Conservation (phyloP, 2,329 filamentous ascomycete species). For the Remersonia thermophila region DNA sequence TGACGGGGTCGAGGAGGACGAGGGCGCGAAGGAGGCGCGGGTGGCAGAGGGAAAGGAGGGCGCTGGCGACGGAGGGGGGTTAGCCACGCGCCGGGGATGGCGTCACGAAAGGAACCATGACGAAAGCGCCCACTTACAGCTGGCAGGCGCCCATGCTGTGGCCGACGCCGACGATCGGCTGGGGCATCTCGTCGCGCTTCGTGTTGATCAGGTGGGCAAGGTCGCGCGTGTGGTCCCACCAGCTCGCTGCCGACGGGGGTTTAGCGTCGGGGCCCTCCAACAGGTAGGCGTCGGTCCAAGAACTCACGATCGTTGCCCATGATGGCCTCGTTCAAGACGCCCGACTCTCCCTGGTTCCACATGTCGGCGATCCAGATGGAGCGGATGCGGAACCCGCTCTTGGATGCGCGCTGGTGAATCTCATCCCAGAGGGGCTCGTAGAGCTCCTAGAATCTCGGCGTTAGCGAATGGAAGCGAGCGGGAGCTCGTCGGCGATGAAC, state of each 20-base stretch:
- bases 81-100: too few species aligned
- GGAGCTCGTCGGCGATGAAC: too few species aligned
- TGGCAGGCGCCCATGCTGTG: constrained; percentile 67
- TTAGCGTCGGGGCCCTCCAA: not conserved
- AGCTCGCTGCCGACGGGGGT: constrained; percentile 67
- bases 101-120: too few species aligned
- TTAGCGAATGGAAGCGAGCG: too few species aligned
- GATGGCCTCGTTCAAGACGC: constrained; percentile 59
- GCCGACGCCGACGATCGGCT: constrained; percentile 71
- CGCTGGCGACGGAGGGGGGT: too few species aligned
- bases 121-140: too few species aligned
- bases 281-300: too few species aligned
- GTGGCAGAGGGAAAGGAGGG: constrained; percentile 53
- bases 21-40: constrained; percentile 67
- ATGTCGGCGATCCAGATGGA: constrained; percentile 84
- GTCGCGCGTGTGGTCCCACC: constrained; percentile 78
- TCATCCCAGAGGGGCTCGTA: constrained; percentile 92
- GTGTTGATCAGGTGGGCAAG: constrained; percentile 74
- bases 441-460: constrained; percentile 48
- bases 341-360: constrained; percentile 72
- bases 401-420: constrained; percentile 45
- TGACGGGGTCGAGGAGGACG: constrained; percentile 75
- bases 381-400: constrained; percentile 56
- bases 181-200: constrained; percentile 67
- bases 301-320: constrained; percentile 61